Evolutionary conservation across 1,284 basidiomycete genomes (phyloP), one percentile per base, ranked within the genome.

Genomic region (Pseudozyma flocculosa): DNA sequence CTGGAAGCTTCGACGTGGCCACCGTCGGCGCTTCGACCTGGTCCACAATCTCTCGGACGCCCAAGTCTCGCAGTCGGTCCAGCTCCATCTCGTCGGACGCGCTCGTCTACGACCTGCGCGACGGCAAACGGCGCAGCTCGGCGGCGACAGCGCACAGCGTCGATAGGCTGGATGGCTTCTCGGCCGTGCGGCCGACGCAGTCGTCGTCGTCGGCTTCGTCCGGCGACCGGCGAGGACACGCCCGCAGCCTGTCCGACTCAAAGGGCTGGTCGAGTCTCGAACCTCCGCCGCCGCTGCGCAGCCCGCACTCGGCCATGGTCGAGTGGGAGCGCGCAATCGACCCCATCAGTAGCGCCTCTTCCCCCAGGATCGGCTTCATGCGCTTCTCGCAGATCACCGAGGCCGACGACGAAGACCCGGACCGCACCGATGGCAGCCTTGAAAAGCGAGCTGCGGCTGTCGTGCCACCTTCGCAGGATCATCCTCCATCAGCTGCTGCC

Each of bases 311-410:
- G 7, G 26, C 26, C 26, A 11, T 11, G 26, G 26, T 5, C 7
- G 26, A 29, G 26, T 29, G 26, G 26, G 26, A 29, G 26, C 26
- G 26, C 11, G 26, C 26, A 5, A 29, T 29, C 11, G 26, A 29
- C 11, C 26, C 26, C 11, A 11, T 11, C 26, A 11, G 26, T 11
- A 11, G 26, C 11, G 5, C 26, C 26, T 29, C 26, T 5, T 29
- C 26, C 11, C 26, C 21, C 4, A 41, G 46, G 11, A 11, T 45
- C 15, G 40, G 50, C 18, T 40, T 49, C 4, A 59, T 46, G 51
- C 61, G 61, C 17, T 63, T 63, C 43, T 63, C 61, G 0, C 61
- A 63, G 40, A 63, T 63, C 48, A 48, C 56, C 13, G 61, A 63
- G 38, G 61, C 48, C 2, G 60, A 63, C 29, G 61, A 63, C 37